These are phyloP conservation scores for Fonsecaea nubica DNA, from an alignment of 2,329 filamentous ascomycete species.

Conservation along the genomic window DNA sequence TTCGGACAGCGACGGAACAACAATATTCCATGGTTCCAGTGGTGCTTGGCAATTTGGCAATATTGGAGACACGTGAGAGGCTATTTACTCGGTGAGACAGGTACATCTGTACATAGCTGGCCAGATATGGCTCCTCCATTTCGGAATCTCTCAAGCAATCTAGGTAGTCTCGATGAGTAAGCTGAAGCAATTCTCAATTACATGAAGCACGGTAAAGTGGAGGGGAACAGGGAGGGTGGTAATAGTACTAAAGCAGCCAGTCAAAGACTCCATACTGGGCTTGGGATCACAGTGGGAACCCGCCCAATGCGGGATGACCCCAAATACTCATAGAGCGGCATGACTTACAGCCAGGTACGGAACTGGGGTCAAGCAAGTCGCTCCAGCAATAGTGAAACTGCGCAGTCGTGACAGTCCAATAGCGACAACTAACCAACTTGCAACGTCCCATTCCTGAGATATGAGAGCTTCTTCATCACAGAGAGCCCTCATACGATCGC, in stretches of 20 bases:
- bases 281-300: not conserved
- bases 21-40: not conserved
- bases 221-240: not conserved
- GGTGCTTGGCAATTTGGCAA: conserved; percentile 2
- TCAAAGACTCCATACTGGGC: not conserved
- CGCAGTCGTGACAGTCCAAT: not conserved
- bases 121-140: not conserved
- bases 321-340: not conserved
- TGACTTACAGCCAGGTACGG: not conserved
- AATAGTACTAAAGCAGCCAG: not conserved
- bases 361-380: not conserved
- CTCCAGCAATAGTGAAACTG: not conserved
- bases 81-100: not conserved
- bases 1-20: not conserved
- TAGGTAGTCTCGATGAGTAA: not conserved
- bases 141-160: not conserved
- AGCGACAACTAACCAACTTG: not conserved
- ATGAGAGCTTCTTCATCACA: conserved; percentile 4
- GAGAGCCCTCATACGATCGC: conserved; percentile 2
- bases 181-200: too few species aligned
- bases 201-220: too few species aligned
- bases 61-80: not conserved
- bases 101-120: not conserved
- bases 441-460: not conserved
- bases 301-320: not conserved